Percentiles rank a stretch among this genome's conserved stretches.
These are phyloP conservation scores for Psilocybe sp. DNA, from an alignment of 768 basidiomycete genomes.

Conservation along the genomic window DNA sequence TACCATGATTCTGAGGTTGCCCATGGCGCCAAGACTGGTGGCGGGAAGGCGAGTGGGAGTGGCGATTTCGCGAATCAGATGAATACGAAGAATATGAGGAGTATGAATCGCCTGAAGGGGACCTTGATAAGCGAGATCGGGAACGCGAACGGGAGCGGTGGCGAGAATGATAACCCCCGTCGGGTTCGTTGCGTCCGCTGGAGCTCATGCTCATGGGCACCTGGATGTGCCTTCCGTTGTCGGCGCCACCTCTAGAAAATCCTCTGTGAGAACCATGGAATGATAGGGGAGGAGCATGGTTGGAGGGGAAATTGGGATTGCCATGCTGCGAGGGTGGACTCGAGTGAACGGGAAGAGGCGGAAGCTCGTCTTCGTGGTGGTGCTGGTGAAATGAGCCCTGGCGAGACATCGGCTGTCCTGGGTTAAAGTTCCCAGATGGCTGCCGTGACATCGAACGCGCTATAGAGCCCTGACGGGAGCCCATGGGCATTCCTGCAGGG, in stretches of 20 bases:
- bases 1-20: not conserved
- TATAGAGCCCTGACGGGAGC: too few species aligned
- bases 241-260: not conserved
- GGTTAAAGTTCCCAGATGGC: too few species aligned
- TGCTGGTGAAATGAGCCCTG: not conserved
- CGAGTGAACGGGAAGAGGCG: not conserved
- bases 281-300: not conserved
- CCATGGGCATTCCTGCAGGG: too few species aligned
- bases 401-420: too few species aligned
- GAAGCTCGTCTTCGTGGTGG: not conserved
- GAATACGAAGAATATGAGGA: slow-evolving; percentile 6
- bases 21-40: not conserved
- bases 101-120: not conserved
- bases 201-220: not conserved
- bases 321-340: not conserved
- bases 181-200: not conserved
- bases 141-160: slow-evolving; percentile 3
- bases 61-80: not conserved
- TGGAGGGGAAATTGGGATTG: not conserved
- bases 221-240: not conserved
- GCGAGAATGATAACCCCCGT: not conserved
- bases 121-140: not conserved
- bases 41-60: not conserved
- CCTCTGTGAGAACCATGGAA: not conserved
- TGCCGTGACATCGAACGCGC: too few species aligned